Evolutionary conservation across 73 alveolate species (phyloP).

Genomic region (Durusdinium trenchii): DNA sequence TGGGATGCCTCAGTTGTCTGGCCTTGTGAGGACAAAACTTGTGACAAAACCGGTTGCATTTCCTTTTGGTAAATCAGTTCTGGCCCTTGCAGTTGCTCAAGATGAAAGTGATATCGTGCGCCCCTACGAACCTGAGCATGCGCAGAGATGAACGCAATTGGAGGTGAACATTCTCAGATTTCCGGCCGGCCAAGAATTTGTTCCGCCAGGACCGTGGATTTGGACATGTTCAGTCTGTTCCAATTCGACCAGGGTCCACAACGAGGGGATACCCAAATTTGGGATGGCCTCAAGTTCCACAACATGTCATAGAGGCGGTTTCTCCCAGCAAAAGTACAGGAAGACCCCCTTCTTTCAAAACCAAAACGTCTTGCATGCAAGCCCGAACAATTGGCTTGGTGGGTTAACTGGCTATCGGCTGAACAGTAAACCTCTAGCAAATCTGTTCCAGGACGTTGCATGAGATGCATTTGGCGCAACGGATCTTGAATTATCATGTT

Average conservation of each 20-base stretch:
- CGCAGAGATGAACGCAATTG: not conserved
- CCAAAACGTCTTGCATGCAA: not conserved
- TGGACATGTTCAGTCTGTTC: not conserved
- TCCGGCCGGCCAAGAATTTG: not conserved
- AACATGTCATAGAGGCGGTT: not conserved
- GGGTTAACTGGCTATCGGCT: not conserved
- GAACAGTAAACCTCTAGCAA: not conserved
- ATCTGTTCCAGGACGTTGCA: not conserved
- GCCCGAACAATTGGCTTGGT: not conserved
- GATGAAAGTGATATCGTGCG: not conserved
- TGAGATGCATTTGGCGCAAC: not conserved
- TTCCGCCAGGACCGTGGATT: not conserved
- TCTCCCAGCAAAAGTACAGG: not conserved
- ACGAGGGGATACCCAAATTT: not conserved
- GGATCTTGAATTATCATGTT: no score
- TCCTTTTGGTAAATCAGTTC: not conserved
- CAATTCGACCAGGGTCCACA: not conserved
- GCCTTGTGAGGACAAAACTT: no score
- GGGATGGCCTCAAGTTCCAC: not conserved
- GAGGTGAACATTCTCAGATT: not conserved
- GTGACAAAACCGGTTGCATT: not conserved
- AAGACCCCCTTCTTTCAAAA: not conserved
- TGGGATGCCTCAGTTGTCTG: not conserved
- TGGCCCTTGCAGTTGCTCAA: not conserved
- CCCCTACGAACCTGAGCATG: not conserved